These are phyloP conservation scores for Tolypocladium guangdongense DNA, from an alignment of 2,329 filamentous ascomycete genomes.

Conservation along the genomic window DNA sequence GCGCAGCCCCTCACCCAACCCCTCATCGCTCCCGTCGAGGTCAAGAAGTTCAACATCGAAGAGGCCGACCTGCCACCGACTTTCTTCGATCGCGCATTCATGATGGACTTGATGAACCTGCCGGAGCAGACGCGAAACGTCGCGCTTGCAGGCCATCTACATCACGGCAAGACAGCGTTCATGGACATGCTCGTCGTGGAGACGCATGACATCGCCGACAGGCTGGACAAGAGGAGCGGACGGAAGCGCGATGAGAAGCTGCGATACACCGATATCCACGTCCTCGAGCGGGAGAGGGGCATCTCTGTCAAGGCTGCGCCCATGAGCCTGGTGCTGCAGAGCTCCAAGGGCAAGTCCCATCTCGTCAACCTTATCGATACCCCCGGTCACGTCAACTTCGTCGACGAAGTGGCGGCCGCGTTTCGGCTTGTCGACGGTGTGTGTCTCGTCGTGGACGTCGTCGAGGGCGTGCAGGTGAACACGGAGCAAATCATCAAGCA, in stretches of 20 bases:
- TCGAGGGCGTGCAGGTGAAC: conserved; percentile 98
- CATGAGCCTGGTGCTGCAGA: conserved; percentile 86
- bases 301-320: conserved; percentile 87
- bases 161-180: conserved; percentile 95
- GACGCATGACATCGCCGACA: conserved; percentile 77
- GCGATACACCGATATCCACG: conserved; percentile 86
- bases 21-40: conserved; percentile 84
- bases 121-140: conserved; percentile 91
- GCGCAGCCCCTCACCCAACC: conserved; percentile 85
- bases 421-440: conserved; percentile 83
- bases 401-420: conserved; percentile 87
- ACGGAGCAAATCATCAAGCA: conserved; percentile 97
- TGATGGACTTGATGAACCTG: conserved; percentile 93
- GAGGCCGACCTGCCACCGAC: conserved; percentile 85
- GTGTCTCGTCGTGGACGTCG: conserved; percentile 87
- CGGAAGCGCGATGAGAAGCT: conserved; percentile 80
- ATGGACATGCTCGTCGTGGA: conserved; percentile 97
- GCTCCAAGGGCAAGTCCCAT: conserved; percentile 87
- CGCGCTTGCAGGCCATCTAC: conserved; percentile 81
- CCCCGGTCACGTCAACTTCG: conserved; percentile 95
- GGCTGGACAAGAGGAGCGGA: conserved; percentile 70
- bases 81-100: conserved; percentile 78
- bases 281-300: conserved; percentile 80
- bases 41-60: conserved; percentile 93
- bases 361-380: conserved; percentile 93